Base-by-base conservation (phyloP, 306 rosid genomes). In the Mimosa bimucronata region DNA sequence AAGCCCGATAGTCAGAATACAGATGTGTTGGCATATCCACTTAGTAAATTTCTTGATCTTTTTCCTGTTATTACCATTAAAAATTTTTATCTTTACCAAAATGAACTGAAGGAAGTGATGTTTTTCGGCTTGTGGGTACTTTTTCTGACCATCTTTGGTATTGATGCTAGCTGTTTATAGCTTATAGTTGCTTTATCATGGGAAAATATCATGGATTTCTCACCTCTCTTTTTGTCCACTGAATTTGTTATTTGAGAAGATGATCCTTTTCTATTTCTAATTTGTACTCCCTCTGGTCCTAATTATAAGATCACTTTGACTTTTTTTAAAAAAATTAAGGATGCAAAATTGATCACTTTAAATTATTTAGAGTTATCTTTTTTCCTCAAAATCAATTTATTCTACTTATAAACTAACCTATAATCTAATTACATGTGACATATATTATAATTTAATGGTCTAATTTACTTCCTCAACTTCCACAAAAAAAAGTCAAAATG, bases 11-110 rank as follows among this genome's bases (percentile, higher is more conserved):
- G 88, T 88, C 83, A 79, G 89, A 84, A 85, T 88, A 83, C 86
- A 83, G 88, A 88, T 91, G 90, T 83, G 88, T 92, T 92, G 83
- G 83, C 86, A 78, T 86, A 88, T 46, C 87, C 86, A 73, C 88
- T 88, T 89, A 80, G 97, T 90, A 88, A 85, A 82, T 84, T 85
- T 81, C 97, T 91, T 79, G 84, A 92, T 89, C 92, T 85, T 88
- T 85, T 89, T 73, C 83, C 81, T 48, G 79, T 75, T 81, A 68
- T 75, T 79, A 58, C 80, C 57, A 75, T 80, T 41, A 26, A 71
- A 46, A 84, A 73, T 52, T 66, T 19, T 52, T 76, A 18, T 66
- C 67, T 67, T 10, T 48, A 14, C 60, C 41, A 77, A 79, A 34
- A 70, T 78, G 74, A 62, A 55, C 68, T 65, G 52, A 9, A 44